Evolutionary conservation across 305 asterid species (phyloP).

Genomic region (Solanum hybrid): DNA sequence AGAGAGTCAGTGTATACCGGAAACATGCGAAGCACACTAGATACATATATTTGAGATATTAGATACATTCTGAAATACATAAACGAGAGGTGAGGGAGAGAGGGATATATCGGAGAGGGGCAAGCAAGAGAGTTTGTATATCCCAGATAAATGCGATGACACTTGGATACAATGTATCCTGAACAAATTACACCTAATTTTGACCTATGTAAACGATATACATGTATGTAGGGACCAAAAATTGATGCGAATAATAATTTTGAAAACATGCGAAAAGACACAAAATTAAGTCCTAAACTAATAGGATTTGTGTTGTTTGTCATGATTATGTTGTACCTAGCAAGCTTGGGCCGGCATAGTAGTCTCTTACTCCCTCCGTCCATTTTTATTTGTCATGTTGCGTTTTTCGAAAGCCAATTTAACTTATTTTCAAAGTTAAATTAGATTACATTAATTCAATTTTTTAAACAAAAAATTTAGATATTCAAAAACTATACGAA

Average conservation of each 20-base stretch:
- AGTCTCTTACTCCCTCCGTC: neutral
- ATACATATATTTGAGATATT: fast-evolving
- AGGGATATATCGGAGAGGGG: neutral
- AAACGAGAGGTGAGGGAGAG: neutral
- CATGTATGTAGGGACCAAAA: neutral
- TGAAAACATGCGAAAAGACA: neutral
- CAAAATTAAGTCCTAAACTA: neutral
- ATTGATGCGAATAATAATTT: neutral
- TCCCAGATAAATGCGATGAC: neutral
- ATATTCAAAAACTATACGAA: no score
- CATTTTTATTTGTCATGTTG: no score
- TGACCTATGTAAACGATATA: neutral
- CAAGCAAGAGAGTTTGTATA: neutral
- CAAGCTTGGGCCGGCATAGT: neutral
- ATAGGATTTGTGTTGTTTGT: neutral
- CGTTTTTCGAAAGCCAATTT: no score
- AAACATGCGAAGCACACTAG: fast-evolving
- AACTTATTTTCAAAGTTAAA: no score
- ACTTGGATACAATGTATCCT: no score
- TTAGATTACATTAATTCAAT: no score
- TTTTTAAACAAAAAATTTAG: no score
- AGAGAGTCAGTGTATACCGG: neutral
- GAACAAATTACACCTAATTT: neutral
- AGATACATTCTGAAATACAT: no score
- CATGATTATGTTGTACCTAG: neutral